Evolutionary conservation across 2,329 filamentous ascomycete species (phyloP).

Genomic region (Xylaria polymorpha): DNA sequence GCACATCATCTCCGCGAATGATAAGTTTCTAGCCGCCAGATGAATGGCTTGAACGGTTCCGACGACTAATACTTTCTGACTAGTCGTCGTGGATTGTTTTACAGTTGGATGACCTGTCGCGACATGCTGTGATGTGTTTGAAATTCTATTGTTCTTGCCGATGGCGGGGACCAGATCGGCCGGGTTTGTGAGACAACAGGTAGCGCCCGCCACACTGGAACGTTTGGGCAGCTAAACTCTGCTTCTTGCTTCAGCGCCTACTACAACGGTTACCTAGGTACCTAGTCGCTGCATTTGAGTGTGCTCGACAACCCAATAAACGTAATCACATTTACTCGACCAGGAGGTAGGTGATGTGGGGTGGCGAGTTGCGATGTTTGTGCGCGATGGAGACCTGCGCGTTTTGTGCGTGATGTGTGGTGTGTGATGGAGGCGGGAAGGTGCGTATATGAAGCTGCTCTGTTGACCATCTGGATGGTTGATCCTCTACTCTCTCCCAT

Average conservation of each 20-base stretch:
- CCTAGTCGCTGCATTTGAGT: background rate
- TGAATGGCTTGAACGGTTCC: background rate
- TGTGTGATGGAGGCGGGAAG: conserved; percentile 12
- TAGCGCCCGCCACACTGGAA: background rate
- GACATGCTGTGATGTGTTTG: conserved; percentile 14
- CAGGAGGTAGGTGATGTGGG: conserved; percentile 14
- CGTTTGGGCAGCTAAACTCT: conserved; percentile 10
- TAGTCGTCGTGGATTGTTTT: background rate
- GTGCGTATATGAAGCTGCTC: background rate
- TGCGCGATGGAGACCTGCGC: conserved; percentile 26
- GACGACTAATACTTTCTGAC: conserved; percentile 19
- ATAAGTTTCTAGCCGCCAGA: background rate
- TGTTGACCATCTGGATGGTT: background rate
- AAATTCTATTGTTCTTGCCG: conserved; percentile 1
- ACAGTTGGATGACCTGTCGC: conserved; percentile 10
- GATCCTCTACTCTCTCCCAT: background rate
- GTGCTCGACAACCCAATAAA: background rate
- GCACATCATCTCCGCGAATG: background rate
- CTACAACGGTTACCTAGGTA: background rate
- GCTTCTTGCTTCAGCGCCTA: background rate
- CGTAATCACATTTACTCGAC: background rate
- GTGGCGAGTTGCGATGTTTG: conserved; percentile 31
- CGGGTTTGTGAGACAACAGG: background rate
- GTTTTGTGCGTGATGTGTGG: conserved; percentile 28
- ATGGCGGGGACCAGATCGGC: conserved; percentile 1